These are phyloP conservation scores for Xylariaceae sp. DNA, from an alignment of 2,329 filamentous ascomycete species.

Conservation along the genomic window DNA sequence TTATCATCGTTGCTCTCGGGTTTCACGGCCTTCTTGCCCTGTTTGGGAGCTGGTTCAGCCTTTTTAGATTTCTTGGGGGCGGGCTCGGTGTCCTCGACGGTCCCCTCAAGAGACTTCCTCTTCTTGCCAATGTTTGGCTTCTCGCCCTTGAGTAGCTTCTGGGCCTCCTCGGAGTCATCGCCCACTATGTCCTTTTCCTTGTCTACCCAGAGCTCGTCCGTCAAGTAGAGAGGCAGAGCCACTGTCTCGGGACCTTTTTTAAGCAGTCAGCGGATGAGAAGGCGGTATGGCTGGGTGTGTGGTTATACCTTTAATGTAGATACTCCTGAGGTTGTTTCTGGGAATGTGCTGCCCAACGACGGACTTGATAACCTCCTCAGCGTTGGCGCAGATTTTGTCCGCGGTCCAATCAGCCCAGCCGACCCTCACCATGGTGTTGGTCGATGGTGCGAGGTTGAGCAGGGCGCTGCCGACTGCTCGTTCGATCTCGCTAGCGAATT, in stretches of 20 bases:
- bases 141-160: conserved; percentile 34
- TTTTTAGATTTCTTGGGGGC: conserved; percentile 46
- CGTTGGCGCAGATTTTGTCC: not conserved
- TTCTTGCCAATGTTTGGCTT: conserved; percentile 65
- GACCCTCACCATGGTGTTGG: not conserved
- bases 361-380: not conserved
- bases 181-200: conserved; percentile 68
- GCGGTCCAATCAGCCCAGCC: not conserved
- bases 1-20: conserved; percentile 50
- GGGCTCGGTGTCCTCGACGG: conserved; percentile 34
- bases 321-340: conserved; percentile 38
- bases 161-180: conserved; percentile 47
- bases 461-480: conserved; percentile 74
- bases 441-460: conserved; percentile 64
- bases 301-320: conserved; percentile 70
- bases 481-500: conserved; percentile 78
- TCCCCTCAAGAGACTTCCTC: conserved; percentile 48
- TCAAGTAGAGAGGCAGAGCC: conserved; percentile 90
- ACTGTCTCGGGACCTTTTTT: conserved; percentile 70
- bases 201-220: conserved; percentile 87
- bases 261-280: conserved; percentile 6
- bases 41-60: conserved; percentile 17
- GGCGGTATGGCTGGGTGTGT: not conserved
- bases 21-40: conserved; percentile 18
- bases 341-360: conserved; percentile 2